Base-by-base conservation (phyloP, 768 basidiomycete genomes). In the Tulasnella sp. region DNA sequence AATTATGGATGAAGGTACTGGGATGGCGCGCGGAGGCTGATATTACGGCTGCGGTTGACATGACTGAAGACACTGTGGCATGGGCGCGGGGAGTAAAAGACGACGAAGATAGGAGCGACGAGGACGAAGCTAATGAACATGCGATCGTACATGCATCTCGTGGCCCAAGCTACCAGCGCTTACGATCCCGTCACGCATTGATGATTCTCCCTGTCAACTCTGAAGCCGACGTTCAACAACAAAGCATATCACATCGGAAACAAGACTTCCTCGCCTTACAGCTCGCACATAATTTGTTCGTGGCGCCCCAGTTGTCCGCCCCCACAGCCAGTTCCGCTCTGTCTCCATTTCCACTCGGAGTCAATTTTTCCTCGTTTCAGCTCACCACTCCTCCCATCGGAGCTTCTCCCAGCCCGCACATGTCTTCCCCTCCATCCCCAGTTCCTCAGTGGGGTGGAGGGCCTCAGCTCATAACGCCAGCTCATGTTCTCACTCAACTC, bases 351-450 rank as follows among this genome's bases (percentile, higher is more conserved):
- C 34, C 34, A 5, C 15, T 38, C 15, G 34, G 34, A 7, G 15
- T 38, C 34, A 38, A 38, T 38, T 38, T 38, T 26, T 32, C 13
- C 30, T 32, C 9, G 24, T 52, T 49, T 17, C 30, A 48, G n/a
- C 47, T 48, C 24, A 19, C 47, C 47, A 7, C 24, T 5, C n/a
- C 47, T 7, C 47, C 19, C 21, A 24, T 70, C 70, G 1, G 69
- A 72, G 2, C 73, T 5, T 71, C 29, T 58, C 63, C 56, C 71
- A 73, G 4, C 59, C 52, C 2, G 58, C 63, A 29, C 63, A 66
- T 61, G 45, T 23, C 30, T 24, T 24, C 45, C 42, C 5, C 60
- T 58, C 15, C 34, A 43, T 19, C 17, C 61, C 0, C 69, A 23
- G 10, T 38, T 8, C 21, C n/a, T 13, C 26, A 54, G 52, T 24